Percentiles rank a stretch among this genome's conserved stretches.
Conservation (phyloP, 805 yeast genomes). For the Metschnikowia arizonensis region DNA sequence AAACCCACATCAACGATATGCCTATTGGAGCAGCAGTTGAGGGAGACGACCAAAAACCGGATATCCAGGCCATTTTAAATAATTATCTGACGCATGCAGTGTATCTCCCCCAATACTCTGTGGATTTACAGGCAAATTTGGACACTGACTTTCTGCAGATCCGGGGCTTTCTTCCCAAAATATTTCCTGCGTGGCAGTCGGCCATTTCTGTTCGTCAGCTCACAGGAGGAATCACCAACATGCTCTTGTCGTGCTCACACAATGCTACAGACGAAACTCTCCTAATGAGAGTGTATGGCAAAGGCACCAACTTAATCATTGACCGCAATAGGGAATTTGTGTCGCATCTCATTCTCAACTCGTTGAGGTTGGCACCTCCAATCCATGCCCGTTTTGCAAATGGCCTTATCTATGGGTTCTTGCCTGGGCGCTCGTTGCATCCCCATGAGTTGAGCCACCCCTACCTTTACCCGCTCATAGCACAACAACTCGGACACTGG, state of each 20-base stretch:
- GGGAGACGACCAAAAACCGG: neutral
- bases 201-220: slow-evolving; percentile 40
- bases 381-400: slow-evolving; percentile 65
- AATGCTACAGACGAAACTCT: slow-evolving; percentile 31
- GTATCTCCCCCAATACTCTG: slow-evolving; percentile 43
- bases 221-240: slow-evolving; percentile 64
- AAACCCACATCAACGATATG: neutral
- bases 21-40: slow-evolving; percentile 3
- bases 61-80: slow-evolving; percentile 15
- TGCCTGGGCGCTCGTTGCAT: slow-evolving; percentile 58
- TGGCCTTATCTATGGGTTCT: slow-evolving; percentile 68
- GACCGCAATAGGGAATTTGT: slow-evolving; percentile 73
- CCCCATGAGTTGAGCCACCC: slow-evolving; percentile 50
- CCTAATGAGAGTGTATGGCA: slow-evolving; percentile 68
- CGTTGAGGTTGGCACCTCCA: slow-evolving; percentile 62
- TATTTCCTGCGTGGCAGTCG: slow-evolving; percentile 44
- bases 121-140: slow-evolving; percentile 36
- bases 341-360: slow-evolving; percentile 59
- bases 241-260: slow-evolving; percentile 48
- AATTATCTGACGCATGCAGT: slow-evolving; percentile 45
- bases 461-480: slow-evolving; percentile 51
- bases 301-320: slow-evolving; percentile 66
- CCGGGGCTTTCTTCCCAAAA: slow-evolving; percentile 33
- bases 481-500: slow-evolving; percentile 68
- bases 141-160: slow-evolving; percentile 36